Evolutionary conservation across 2,329 filamentous ascomycete species (phyloP), one percentile per base, ranked within the genome.

Genomic region (Beauveria caledonica): DNA sequence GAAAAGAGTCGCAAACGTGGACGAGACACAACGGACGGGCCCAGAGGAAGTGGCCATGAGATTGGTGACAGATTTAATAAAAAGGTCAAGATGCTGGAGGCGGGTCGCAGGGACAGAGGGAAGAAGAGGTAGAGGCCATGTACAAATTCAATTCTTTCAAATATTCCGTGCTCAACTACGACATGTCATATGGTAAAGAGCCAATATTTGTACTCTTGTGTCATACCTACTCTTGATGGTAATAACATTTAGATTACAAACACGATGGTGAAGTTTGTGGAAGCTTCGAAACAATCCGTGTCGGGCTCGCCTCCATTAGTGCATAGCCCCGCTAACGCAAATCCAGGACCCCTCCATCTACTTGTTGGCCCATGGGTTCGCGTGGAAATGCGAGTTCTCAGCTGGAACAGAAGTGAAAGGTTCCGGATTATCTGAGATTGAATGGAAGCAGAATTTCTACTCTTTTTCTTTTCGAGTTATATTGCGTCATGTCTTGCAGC

Each of bases 1-100:
- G 92, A 96, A 69, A 92, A 88, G 80, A 95, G 92, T 72, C 82
- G 92, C 64, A 97, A 97, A 81, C 83, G 92, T 66, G 82, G 82
- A 27, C 78, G 83, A 23, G 88, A 92, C 27, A 82, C 80, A 0
- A 70, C 71, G 21, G 92, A 95, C 73, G 86, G 89, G 0, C 86
- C 84, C 7, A 82, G 87, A 61, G 84, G 82, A 29, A 86, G 84
- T 70, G 87, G 81, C 53, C 76, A 79, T 8, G 82, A 84, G 61
- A 85, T 92, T 69, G 92, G 92, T 25, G 88, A 92, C 61, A 80
- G 82, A 46, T 92, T 89, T 70, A 85, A 85, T 68, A 90, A 90
- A 77, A 83, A 82, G 72, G 78, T 86, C 68, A 88, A 85, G 77
- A 70, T 77, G 27, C 62, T 81, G 66, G 79, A 82, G 61, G 69